Evolutionary conservation across 768 basidiomycete species (phyloP), one percentile per base, ranked within the genome.

Genomic region (Hypholoma sublateritium): DNA sequence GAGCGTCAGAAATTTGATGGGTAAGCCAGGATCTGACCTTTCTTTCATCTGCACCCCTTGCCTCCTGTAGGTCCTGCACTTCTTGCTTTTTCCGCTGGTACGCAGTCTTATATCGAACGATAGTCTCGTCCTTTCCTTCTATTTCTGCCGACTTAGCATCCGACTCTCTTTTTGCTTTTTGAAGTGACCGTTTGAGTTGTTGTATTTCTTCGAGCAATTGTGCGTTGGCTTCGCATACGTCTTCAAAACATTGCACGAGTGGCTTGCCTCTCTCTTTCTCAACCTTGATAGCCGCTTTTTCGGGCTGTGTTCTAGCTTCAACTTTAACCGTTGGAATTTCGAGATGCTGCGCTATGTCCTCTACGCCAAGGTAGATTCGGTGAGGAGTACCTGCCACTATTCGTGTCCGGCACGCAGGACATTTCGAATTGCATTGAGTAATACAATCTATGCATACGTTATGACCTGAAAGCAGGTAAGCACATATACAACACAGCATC

Each of bases 401-500:
- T 13, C 21, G 55, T 22, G 34, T 56, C 55, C 55, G 35, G 14
- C 55, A 56, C n/a, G 22, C 47, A n/a, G 25, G 39, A 21, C 55
- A 56, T 42, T 50, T 56, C 14, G 36, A 19, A n/a, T 28, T n/a
- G 13, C 37, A 48, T 41, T 41, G 48, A 25, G 55, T 48, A 12
- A 49, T 50, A 34, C 55, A 56, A 9, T 48, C 25, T 9, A 48
- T 39, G 46, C 55, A 56, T 5, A 56, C 17, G 4, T 49, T 41
- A n/a, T 56, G 55, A 2, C 55, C 55, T 16, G 7, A 13, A 12
- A 21, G 13, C 24, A 13, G 21, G 3, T 49, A 16, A 24, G 36
- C 16, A 13, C 5, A 0, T 5, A 42, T 19, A 6, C 12, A 4
- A 5, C 1, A 3, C 11, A 2, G 21, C 11, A 19, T 13, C 9